A percentile compares a stretch with the other conserved stretches of the same genome.
phyloP scores from a whole-genome alignment of 169 alveolate genomes.

The Perkinsus olseni region DNA sequence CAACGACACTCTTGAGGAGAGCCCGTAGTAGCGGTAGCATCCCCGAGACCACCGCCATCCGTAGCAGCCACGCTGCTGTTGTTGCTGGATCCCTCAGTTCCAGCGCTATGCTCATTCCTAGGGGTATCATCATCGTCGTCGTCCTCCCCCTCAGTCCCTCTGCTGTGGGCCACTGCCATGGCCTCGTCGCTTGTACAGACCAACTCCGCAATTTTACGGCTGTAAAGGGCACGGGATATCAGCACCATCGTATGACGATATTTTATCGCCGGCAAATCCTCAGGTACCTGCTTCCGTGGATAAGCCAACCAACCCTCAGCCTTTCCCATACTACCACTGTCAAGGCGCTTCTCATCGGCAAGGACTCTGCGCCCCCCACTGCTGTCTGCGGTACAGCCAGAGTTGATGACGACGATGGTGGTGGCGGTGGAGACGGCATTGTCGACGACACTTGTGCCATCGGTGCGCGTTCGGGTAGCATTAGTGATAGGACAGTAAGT shows the following conservation, averaged over 20 bases:
- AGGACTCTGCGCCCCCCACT: neutral
- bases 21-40: neutral
- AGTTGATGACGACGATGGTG: neutral
- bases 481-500: neutral
- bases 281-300: neutral
- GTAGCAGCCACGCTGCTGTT: neutral
- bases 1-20: neutral
- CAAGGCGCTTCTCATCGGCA: neutral
- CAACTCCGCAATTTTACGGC: neutral
- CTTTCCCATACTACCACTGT: neutral
- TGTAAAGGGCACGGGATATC: neutral
- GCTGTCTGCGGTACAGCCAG: neutral
- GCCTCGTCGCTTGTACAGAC: neutral
- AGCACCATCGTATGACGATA: neutral
- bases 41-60: neutral
- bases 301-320: too few species aligned
- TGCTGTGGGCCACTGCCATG: neutral
- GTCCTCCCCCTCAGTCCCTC: neutral
- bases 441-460: neutral
- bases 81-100: neutral
- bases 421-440: neutral
- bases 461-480: neutral
- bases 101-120: neutral
- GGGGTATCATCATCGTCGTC: neutral
- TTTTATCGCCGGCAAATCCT: neutral